Evolutionary conservation across 2,329 filamentous ascomycete species (phyloP).

Genomic region (Clarireedia sp.): DNA sequence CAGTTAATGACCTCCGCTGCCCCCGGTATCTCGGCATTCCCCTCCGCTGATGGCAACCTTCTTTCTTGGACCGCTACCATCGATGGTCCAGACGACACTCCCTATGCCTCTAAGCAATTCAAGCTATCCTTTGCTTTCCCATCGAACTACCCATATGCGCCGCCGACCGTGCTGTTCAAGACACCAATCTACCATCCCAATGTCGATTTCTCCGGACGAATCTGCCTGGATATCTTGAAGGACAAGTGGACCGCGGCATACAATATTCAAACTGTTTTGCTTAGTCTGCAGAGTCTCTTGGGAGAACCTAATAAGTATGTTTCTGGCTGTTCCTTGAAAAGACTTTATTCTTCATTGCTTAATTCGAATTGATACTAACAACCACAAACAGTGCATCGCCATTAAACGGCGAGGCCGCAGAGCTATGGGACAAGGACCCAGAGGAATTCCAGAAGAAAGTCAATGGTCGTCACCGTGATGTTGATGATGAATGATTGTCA

Average conservation of each 20-base stretch:
- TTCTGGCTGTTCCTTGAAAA: conserved; percentile 14
- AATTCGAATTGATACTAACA: conserved; percentile 10
- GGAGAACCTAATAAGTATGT: conserved; percentile 97
- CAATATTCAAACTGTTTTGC: conserved; percentile 86
- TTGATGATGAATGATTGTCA: conserved; percentile 47
- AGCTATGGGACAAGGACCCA: conserved; percentile 86
- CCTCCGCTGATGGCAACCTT: conserved; percentile 80
- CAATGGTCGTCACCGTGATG: conserved; percentile 51
- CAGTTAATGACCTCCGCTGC: conserved; percentile 94
- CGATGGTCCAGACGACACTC: conserved; percentile 81
- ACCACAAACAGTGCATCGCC: conserved; percentile 67
- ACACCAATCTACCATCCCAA: conserved; percentile 99
- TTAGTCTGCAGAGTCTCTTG: conserved; percentile 90
- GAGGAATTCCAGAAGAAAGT: conserved; percentile 80
- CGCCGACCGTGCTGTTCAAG: conserved; percentile 91
- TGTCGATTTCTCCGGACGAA: conserved; percentile 92
- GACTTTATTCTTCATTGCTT: background rate
- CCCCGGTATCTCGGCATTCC: conserved; percentile 91
- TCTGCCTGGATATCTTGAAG: conserved; percentile 96
- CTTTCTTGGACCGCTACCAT: conserved; percentile 93
- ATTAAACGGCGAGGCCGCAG: conserved; percentile 90
- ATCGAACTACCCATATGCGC: conserved; percentile 83
- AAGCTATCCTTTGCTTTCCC: conserved; percentile 92
- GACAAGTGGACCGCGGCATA: conserved; percentile 99
- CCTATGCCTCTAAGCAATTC: conserved; percentile 79